Evolutionary conservation across 352 stramenopile species (phyloP).

Genomic region (Blastocystis hominis): DNA sequence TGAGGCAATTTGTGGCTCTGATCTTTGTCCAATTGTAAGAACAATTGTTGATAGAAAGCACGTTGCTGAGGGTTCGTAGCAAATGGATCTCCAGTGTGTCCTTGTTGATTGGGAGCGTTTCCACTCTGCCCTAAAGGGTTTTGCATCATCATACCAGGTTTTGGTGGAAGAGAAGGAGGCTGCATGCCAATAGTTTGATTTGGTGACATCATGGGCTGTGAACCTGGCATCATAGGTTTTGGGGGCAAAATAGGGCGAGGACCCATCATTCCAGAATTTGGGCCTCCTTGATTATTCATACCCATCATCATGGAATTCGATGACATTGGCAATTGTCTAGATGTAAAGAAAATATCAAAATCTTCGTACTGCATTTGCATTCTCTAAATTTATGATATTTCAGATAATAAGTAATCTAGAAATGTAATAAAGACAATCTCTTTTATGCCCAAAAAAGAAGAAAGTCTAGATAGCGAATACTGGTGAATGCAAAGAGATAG

Average conservation of each 20-base stretch:
- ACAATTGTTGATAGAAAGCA: too few species aligned
- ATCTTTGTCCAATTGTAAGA: too few species aligned
- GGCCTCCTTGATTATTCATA: not conserved
- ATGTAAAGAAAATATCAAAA: not conserved
- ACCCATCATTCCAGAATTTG: not conserved
- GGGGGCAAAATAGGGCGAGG: not conserved
- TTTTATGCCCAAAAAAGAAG: not conserved
- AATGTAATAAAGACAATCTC: constrained; percentile 2
- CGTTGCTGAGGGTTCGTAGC: too few species aligned
- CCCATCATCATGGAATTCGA: not conserved
- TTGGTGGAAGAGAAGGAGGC: not conserved
- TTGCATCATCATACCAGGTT: not conserved
- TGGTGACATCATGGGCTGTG: not conserved
- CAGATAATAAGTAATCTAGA: not conserved
- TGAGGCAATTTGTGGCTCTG: too few species aligned
- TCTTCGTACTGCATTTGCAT: constrained; percentile 16
- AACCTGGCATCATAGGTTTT: not conserved
- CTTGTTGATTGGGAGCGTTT: not conserved
- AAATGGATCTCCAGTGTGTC: too few species aligned
- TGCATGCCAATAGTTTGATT: not conserved
- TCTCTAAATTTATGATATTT: not conserved
- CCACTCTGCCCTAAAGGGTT: not conserved
- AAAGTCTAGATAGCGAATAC: constrained; percentile 28
- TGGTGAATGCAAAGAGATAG: constrained; percentile 50
- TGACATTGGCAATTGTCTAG: not conserved